Percentiles rank a stretch among this genome's conserved stretches.
Evolutionary conservation across 495 filamentous ascomycete species (phyloP).

Genomic region (Rhypophila decipiens): DNA sequence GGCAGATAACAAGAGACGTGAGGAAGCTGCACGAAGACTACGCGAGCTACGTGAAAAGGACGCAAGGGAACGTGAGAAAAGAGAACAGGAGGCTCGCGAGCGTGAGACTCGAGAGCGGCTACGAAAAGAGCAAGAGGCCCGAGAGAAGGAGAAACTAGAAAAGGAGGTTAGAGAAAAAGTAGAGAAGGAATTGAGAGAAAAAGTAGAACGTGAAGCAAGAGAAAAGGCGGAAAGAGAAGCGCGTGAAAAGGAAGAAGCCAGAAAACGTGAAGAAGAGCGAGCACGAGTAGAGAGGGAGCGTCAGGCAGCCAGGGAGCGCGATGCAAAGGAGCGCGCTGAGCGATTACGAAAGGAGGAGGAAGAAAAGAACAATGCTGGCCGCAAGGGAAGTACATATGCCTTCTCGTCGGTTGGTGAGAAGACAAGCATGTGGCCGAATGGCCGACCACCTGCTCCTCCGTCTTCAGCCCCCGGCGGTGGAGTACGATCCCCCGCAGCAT

Average conservation of each 20-base stretch:
- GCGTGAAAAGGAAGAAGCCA: conserved; percentile 20
- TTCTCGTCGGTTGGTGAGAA: conserved; percentile 50
- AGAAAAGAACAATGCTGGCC: conserved; percentile 27
- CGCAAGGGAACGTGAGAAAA: conserved; percentile 47
- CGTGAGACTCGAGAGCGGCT: conserved; percentile 30
- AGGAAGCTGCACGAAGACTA: conserved; percentile 45
- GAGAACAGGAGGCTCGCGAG: conserved; percentile 46
- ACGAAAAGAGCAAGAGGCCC: conserved; percentile 29
- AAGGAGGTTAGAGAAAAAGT: conserved; percentile 41
- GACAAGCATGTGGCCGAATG: conserved; percentile 51
- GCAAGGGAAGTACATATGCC: conserved; percentile 40
- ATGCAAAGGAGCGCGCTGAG: conserved; percentile 18
- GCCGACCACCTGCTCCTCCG: conserved; percentile 29
- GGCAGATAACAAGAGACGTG: conserved; percentile 40
- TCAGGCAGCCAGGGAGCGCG: conserved; percentile 23
- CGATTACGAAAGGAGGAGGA: conserved; percentile 15
- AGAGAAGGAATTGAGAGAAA: conserved; percentile 28
- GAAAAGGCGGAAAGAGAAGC: conserved; percentile 24
- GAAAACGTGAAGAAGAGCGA: conserved; percentile 24
- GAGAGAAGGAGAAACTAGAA: conserved; percentile 40
- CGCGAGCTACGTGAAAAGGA: conserved; percentile 55
- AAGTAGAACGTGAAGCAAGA: conserved; percentile 19
- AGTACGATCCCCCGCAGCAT: conserved; percentile 16
- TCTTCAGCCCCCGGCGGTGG: conserved; percentile 18
- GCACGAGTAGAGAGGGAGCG: conserved; percentile 30